These are phyloP conservation scores for Strigomonas oncopelti DNA, from an alignment of 208 protist genomes.

Conservation along the genomic window DNA sequence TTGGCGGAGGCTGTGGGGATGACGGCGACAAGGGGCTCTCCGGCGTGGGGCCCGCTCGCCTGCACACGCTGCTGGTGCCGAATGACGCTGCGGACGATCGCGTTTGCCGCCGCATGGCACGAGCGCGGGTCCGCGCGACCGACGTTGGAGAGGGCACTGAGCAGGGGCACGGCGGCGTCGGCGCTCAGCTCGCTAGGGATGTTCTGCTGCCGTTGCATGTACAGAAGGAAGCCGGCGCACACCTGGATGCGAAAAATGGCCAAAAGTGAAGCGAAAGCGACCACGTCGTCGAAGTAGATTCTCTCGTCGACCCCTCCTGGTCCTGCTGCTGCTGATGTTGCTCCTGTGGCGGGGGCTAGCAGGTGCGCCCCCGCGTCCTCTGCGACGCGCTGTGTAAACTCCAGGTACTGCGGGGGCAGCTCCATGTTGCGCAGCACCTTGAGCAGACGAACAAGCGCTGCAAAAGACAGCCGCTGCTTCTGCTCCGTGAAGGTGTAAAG, in stretches of 20 bases:
- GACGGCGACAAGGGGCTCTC: constrained; percentile 13
- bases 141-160: constrained; percentile 39
- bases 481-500: constrained; percentile 9
- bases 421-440: constrained; percentile 44
- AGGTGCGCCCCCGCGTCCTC: constrained; percentile 26
- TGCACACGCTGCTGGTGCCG: constrained; percentile 16
- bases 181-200: constrained; percentile 21
- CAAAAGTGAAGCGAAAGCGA: constrained; percentile 49
- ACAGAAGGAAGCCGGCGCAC: constrained; percentile 48
- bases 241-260: constrained; percentile 49
- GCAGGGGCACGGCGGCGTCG: constrained; percentile 42
- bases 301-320: background rate
- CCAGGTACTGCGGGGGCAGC: constrained; percentile 21
- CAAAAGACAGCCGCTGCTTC: constrained; percentile 24
- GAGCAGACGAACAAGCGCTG: constrained; percentile 32
- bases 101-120: constrained; percentile 18
- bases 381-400: constrained; percentile 23
- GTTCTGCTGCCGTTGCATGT: constrained; percentile 21
- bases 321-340: too few species aligned
- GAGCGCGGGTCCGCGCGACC: constrained; percentile 15
- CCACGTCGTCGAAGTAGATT: constrained; percentile 36
- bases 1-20: constrained; percentile 43
- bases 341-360: background rate
- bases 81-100: constrained; percentile 16
- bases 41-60: constrained; percentile 6